Percentiles rank a stretch among this genome's conserved stretches.
phyloP scores from a whole-genome alignment of 2,329 filamentous ascomycete species.

The Monilinia polystroma region DNA sequence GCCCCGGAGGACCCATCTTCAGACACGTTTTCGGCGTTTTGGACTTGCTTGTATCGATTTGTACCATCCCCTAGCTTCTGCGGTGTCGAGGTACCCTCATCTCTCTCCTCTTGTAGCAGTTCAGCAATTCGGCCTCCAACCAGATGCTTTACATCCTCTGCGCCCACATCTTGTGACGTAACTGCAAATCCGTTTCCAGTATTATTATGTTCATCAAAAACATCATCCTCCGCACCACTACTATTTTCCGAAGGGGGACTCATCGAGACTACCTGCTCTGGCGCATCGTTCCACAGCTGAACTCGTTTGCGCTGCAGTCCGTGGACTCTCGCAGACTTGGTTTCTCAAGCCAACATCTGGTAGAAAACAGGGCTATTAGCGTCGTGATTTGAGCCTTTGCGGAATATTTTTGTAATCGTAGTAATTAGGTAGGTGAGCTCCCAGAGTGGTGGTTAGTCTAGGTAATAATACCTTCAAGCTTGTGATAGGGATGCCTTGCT shows the following conservation, averaged over 20 bases:
- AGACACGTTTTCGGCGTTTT: conserved; percentile 48
- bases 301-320: conserved; percentile 36
- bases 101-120: conserved; percentile 36
- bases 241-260: conserved; percentile 66
- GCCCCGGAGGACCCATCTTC: conserved; percentile 56
- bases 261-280: conserved; percentile 53
- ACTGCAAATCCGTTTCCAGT: conserved; percentile 40
- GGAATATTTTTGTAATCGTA: background rate
- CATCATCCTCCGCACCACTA: conserved; percentile 58
- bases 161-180: conserved; percentile 6
- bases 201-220: conserved; percentile 50
- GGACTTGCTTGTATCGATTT: conserved; percentile 34
- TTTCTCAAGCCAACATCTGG: conserved; percentile 31
- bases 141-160: conserved; percentile 40
- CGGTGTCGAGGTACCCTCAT: conserved; percentile 30
- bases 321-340: conserved; percentile 29
- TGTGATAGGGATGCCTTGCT: conserved; percentile 20
- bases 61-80: conserved; percentile 41
- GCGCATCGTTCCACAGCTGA: conserved; percentile 37
- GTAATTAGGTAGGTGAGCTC: background rate
- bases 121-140: conserved; percentile 37
- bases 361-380: background rate
- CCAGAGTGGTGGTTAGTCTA: conserved; percentile 14
- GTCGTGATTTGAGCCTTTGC: background rate
- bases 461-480: conserved; percentile 13